Evolutionary conservation across 139 green algal species (phyloP).

Genomic region (Coccomyxa sp.): DNA sequence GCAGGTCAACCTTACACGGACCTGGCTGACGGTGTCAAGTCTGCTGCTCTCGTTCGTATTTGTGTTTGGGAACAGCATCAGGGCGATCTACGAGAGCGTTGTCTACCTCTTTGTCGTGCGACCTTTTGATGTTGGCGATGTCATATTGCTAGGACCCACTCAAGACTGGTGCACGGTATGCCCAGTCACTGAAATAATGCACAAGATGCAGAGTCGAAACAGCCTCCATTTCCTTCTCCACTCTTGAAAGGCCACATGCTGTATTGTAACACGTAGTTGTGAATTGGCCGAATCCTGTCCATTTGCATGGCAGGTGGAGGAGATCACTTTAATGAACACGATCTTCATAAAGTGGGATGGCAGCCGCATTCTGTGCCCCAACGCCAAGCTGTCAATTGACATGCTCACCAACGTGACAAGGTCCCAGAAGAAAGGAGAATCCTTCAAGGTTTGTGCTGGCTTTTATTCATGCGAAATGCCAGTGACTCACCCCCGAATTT

Average conservation of each 20-base stretch:
- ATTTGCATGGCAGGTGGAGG: constrained; percentile 36
- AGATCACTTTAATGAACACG: constrained; percentile 55
- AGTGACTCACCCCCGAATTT: no score
- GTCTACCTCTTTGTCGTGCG: constrained; percentile 73
- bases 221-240: not conserved
- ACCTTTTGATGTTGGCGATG: constrained; percentile 71
- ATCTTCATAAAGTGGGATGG: constrained; percentile 40
- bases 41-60: constrained; percentile 46
- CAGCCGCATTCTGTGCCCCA: constrained; percentile 42
- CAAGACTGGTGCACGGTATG: constrained; percentile 2
- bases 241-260: no score
- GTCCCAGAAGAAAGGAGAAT: constrained; percentile 34
- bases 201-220: constrained; percentile 4
- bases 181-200: not conserved
- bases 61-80: constrained; percentile 57
- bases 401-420: constrained; percentile 39
- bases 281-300: no score
- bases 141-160: constrained; percentile 19
- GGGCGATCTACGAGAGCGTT: constrained; percentile 52
- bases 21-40: constrained; percentile 40
- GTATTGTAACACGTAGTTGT: no score
- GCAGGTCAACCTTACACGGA: constrained; percentile 41
- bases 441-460: constrained; percentile 21
- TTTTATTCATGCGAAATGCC: not conserved
- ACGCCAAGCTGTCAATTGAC: constrained; percentile 38